Evolutionary conservation across 257 asterid genomes (phyloP).

Genomic region (Cruciata laevipes): DNA sequence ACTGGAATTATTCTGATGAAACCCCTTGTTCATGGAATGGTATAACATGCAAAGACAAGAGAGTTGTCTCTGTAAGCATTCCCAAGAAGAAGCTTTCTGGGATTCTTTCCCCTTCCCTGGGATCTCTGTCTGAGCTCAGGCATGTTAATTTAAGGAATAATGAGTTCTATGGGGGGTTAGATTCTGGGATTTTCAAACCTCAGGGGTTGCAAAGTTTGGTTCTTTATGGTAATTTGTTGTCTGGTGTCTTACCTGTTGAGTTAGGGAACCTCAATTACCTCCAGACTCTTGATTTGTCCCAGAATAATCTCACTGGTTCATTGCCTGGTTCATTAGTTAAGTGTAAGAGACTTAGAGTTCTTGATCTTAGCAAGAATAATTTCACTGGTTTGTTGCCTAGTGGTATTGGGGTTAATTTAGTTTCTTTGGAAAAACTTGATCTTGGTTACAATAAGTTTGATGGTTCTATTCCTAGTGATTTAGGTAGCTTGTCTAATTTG

Average conservation of each 20-base stretch:
- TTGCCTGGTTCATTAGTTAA: slow-evolving; percentile 47
- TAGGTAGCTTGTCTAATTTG: slow-evolving; percentile 58
- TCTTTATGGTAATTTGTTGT: slow-evolving; percentile 64
- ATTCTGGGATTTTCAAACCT: slow-evolving; percentile 44
- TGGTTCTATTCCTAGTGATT: slow-evolving; percentile 62
- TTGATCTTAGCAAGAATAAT: slow-evolving; percentile 51
- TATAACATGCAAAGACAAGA: slow-evolving; percentile 60
- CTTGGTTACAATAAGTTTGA: slow-evolving; percentile 51
- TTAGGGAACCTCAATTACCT: slow-evolving; percentile 59
- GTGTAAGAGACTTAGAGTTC: slow-evolving; percentile 54
- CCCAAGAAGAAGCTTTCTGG: slow-evolving; percentile 71
- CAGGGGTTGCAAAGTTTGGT: slow-evolving; percentile 73
- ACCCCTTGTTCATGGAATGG: slow-evolving; percentile 96
- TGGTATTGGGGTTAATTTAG: slow-evolving; percentile 53
- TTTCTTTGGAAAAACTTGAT: slow-evolving; percentile 56
- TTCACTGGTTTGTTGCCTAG: slow-evolving; percentile 55
- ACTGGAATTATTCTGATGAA: slow-evolving; percentile 68
- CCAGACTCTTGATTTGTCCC: slow-evolving; percentile 57
- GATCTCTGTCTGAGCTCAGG: slow-evolving; percentile 65
- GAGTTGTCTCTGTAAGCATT: slow-evolving; percentile 55
- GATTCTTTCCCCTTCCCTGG: slow-evolving; percentile 57
- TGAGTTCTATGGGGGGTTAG: slow-evolving; percentile 47
- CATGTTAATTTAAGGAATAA: slow-evolving; percentile 72
- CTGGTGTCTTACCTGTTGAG: slow-evolving; percentile 64
- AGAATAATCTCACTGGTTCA: slow-evolving; percentile 60